Percentiles rank a stretch among this genome's conserved stretches.
These are phyloP conservation scores for Cryphonectria carpinicola DNA, from an alignment of 2,329 filamentous ascomycete species.

Conservation along the genomic window DNA sequence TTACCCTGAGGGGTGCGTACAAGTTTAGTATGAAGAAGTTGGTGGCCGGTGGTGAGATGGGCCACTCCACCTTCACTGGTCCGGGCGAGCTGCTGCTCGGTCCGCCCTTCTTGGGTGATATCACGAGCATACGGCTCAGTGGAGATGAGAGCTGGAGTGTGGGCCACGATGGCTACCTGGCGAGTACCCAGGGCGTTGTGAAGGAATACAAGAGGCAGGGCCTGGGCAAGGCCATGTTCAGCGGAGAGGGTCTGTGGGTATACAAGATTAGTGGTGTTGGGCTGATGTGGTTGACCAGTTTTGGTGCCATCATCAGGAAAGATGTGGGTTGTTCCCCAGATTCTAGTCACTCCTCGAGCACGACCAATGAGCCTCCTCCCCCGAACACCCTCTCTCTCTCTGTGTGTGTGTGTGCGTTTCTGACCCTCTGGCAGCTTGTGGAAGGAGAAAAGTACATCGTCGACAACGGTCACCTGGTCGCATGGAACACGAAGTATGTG, in stretches of 20 bases:
- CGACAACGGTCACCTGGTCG: conserved; percentile 90
- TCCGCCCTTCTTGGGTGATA: conserved; percentile 36
- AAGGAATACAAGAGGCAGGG: conserved; percentile 88
- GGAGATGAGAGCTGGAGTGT: conserved; percentile 81
- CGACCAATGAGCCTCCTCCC: neutral
- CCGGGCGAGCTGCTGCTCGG: conserved; percentile 84
- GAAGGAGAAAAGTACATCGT: conserved; percentile 87
- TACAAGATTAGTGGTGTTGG: conserved; percentile 84
- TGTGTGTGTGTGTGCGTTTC: neutral
- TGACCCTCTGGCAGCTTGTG: conserved; percentile 45
- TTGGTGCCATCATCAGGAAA: conserved; percentile 93
- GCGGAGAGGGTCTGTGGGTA: conserved; percentile 88
- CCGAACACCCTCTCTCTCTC: no score
- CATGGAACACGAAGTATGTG: conserved; percentile 95
- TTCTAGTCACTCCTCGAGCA: conserved; percentile 24
- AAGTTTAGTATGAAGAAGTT: conserved; percentile 93
- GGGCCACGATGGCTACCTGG: conserved; percentile 84
- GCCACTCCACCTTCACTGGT: conserved; percentile 79
- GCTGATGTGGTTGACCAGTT: conserved; percentile 86
- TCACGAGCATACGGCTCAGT: conserved; percentile 62
- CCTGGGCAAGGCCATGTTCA: conserved; percentile 89
- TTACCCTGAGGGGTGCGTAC: conserved; percentile 80
- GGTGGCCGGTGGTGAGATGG: conserved; percentile 79
- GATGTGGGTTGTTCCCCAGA: conserved; percentile 64
- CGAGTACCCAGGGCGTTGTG: conserved; percentile 81